Conservation (phyloP, 306 rosid species). For the Elaeagnus macrophylla region DNA sequence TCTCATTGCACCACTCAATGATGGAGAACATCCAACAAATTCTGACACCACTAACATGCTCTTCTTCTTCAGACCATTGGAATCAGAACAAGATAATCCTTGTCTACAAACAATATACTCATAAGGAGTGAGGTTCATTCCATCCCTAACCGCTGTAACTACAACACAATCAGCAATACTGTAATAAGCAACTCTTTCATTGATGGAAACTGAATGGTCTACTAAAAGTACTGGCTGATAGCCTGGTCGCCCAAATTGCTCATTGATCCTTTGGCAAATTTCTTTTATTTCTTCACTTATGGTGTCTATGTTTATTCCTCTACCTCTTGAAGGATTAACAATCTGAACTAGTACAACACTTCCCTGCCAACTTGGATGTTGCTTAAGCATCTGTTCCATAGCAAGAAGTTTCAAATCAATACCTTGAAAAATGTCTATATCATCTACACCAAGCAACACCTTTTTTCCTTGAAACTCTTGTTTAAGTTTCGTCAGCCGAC, state of each 20-base stretch:
- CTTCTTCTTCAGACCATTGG: slow-evolving; percentile 28
- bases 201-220: slow-evolving; percentile 35
- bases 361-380: slow-evolving; percentile 49
- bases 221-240: slow-evolving; percentile 46
- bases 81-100: slow-evolving; percentile 30
- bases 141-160: slow-evolving; percentile 59
- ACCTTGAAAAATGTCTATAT: slow-evolving; percentile 55
- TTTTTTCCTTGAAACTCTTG: slow-evolving; percentile 42
- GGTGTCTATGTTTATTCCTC: slow-evolving; percentile 51
- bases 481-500: slow-evolving; percentile 41
- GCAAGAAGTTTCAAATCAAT: slow-evolving; percentile 49
- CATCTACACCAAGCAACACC: slow-evolving; percentile 54
- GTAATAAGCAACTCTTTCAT: slow-evolving; percentile 46
- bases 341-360: slow-evolving; percentile 43
- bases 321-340: slow-evolving; percentile 55
- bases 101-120: slow-evolving; percentile 63
- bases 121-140: slow-evolving; percentile 60
- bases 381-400: slow-evolving; percentile 52
- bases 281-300: slow-evolving; percentile 36
- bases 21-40: slow-evolving; percentile 63
- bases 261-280: slow-evolving; percentile 38
- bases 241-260: slow-evolving; percentile 26
- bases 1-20: slow-evolving; percentile 60
- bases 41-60: slow-evolving; percentile 64
- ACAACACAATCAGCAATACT: slow-evolving; percentile 48